These are phyloP conservation scores for Phytophthora kernoviae DNA, from an alignment of 352 stramenopile species.

Conservation along the genomic window DNA sequence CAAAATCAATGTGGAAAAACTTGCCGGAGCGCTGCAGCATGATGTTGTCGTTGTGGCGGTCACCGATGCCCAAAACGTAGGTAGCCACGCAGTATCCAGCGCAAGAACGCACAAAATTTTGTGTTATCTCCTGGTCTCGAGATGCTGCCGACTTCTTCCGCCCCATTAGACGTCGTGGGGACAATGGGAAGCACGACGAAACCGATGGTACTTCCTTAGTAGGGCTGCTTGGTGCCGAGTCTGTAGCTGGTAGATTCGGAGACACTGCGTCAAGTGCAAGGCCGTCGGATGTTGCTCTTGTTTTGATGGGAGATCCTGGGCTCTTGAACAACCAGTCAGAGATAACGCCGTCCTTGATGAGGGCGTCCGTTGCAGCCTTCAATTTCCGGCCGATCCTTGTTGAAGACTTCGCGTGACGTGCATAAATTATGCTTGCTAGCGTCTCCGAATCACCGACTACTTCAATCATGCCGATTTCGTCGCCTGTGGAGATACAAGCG, in stretches of 20 bases:
- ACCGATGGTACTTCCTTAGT: slow-evolving; percentile 25
- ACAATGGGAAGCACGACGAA: slow-evolving; percentile 62
- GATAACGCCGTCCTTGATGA: slow-evolving; percentile 62
- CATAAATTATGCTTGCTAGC: slow-evolving; percentile 86
- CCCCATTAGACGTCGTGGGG: slow-evolving; percentile 32
- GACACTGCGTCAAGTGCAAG: slow-evolving; percentile 19
- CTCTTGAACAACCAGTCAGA: slow-evolving; percentile 76
- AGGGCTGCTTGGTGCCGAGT: slow-evolving; percentile 17
- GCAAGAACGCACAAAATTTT: slow-evolving; percentile 90
- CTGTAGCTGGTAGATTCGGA: slow-evolving; percentile 1
- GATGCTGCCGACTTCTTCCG: slow-evolving; percentile 33
- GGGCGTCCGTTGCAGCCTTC: slow-evolving; percentile 68
- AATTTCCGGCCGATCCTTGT: slow-evolving; percentile 74
- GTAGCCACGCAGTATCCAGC: slow-evolving; percentile 94
- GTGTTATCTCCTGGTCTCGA: slow-evolving; percentile 57
- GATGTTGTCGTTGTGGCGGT: slow-evolving; percentile 96
- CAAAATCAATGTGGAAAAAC: slow-evolving; percentile 98
- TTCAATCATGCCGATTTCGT: slow-evolving; percentile 90
- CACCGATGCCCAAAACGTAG: slow-evolving; percentile 93
- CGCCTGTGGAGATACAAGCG: slow-evolving; percentile 86
- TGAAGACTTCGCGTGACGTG: slow-evolving; percentile 58
- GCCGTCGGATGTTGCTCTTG: slow-evolving; percentile 7
- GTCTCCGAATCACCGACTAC: slow-evolving; percentile 89
- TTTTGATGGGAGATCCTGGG: slow-evolving; percentile 4
- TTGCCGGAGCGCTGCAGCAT: slow-evolving; percentile 94